These are phyloP conservation scores for Endothia cerciana DNA, from an alignment of 2,329 filamentous ascomycete species.

Conservation along the genomic window DNA sequence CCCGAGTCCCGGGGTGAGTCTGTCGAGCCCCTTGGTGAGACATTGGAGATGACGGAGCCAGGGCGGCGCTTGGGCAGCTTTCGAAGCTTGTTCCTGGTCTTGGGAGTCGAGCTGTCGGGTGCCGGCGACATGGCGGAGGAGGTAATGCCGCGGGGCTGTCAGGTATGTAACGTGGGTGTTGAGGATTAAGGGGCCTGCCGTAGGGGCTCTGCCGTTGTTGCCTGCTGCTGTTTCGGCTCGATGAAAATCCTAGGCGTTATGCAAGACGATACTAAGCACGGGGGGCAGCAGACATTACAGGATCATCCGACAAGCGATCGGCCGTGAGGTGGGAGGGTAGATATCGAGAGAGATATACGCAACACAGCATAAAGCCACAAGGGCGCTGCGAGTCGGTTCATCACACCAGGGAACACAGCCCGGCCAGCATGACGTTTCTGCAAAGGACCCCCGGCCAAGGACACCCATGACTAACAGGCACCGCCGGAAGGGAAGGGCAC, in stretches of 20 bases:
- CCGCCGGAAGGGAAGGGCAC: background rate
- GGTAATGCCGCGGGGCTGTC: constrained; percentile 25
- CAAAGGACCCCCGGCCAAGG: constrained; percentile 11
- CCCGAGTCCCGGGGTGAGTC: constrained; percentile 28
- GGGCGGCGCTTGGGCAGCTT: constrained; percentile 32
- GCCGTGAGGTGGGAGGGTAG: too few species aligned
- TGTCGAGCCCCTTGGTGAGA: constrained; percentile 31
- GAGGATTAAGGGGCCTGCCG: too few species aligned
- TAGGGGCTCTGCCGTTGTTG: too few species aligned
- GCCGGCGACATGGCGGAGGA: constrained; percentile 29
- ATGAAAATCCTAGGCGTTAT: too few species aligned
- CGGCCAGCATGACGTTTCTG: constrained; percentile 23
- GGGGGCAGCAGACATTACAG: too few species aligned
- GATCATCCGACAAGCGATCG: too few species aligned
- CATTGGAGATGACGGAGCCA: constrained; percentile 18
- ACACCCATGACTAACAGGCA: constrained; percentile 17
- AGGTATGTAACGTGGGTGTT: background rate
- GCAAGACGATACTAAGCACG: too few species aligned
- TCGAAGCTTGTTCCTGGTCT: constrained; percentile 40
- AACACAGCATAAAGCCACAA: too few species aligned
- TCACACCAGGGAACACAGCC: constrained; percentile 8
- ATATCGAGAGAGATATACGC: too few species aligned
- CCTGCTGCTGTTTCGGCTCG: too few species aligned
- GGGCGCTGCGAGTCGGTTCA: background rate
- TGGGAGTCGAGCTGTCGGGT: constrained; percentile 27